These are phyloP conservation scores for Solanum hybrid DNA, from an alignment of 305 asterid genomes.

Conservation along the genomic window DNA sequence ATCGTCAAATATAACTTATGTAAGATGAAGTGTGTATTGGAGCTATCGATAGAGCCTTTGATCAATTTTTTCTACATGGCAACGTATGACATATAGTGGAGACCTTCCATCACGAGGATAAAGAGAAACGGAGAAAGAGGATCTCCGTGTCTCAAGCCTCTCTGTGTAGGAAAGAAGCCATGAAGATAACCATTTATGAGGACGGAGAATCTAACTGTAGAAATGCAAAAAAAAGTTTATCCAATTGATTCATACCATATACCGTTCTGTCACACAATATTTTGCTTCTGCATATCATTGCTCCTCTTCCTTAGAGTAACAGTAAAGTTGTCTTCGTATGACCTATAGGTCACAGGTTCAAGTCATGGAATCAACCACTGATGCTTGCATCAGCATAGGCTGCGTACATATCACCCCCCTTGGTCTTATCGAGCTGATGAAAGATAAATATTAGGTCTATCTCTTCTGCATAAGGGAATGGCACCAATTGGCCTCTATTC, in stretches of 20 bases:
- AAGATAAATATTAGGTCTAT: neutral
- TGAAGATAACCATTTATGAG: neutral
- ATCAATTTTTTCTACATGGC: neutral
- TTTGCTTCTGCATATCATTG: neutral
- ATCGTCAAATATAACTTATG: fast-evolving
- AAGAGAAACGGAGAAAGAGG: neutral
- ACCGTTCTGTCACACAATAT: neutral
- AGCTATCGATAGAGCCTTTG: neutral
- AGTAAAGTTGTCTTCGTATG: neutral
- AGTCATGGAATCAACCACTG: neutral
- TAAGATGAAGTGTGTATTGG: neutral
- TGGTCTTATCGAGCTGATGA: neutral
- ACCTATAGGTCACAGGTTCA: neutral
- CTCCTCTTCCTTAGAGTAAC: neutral
- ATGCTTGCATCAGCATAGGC: neutral
- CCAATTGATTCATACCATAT: neutral
- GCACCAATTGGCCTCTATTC: neutral
- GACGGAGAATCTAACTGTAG: neutral
- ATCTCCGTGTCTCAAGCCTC: neutral
- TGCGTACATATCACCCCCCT: too few relatives aligned
- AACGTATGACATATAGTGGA: neutral
- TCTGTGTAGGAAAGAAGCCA: neutral
- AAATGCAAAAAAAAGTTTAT: neutral
- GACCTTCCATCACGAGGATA: neutral
- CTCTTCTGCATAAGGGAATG: neutral